Evolutionary conservation across 2,329 filamentous ascomycete genomes (phyloP), one percentile per base, ranked within the genome.

Genomic region (Amesomyces nigricolor): DNA sequence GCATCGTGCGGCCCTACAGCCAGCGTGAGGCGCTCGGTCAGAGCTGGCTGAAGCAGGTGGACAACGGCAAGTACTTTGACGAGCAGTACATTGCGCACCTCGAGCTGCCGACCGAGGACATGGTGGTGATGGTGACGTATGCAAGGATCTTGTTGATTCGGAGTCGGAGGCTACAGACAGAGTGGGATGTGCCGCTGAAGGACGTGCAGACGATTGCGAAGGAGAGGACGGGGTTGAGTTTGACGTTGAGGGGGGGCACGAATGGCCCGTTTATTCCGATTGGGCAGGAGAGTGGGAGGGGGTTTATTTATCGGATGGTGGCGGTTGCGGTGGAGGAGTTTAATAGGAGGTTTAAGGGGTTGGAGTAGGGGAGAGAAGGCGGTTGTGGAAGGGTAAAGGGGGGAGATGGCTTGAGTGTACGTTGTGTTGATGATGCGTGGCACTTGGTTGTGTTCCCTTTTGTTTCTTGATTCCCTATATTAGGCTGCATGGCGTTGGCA

Each of bases 41-140:
- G 70, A 96, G 90, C 76, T 99, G 94, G 95, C 85, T 99, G 61
- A 99, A 99, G 78, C 95, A 96, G 57, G 85, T 95, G 10, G 94
- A 99, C 72, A 94, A 96, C 62, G 94, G 94, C 59, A 94, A 91
- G 70, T 97, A 92, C 77, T 99, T 99, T 80, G 87, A 95, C 73
- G 94, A 99, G 72, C 82, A 90, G 68, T 99, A 99, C 74, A 94
- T 99, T 70, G 95, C 91, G 4, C 95, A 99, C 68, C 78, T 99
- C 4, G 92, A 99, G 72, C 81, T 99, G 26, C 88, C 90, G 10
- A 84, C 86, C 58, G 89, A 94, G 69, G 91, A 95, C 68, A 88
- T 91, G 77, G 85, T 92, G 54, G 87, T 91, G 47, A 89, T 97
- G 82, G 80, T 99, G 58, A 96, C 89, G 9, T 94, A 88, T 69